Percentiles rank a stretch among this genome's conserved stretches.
Conservation (phyloP, 169 alveolate species). For the Cryptosporidium canis region DNA sequence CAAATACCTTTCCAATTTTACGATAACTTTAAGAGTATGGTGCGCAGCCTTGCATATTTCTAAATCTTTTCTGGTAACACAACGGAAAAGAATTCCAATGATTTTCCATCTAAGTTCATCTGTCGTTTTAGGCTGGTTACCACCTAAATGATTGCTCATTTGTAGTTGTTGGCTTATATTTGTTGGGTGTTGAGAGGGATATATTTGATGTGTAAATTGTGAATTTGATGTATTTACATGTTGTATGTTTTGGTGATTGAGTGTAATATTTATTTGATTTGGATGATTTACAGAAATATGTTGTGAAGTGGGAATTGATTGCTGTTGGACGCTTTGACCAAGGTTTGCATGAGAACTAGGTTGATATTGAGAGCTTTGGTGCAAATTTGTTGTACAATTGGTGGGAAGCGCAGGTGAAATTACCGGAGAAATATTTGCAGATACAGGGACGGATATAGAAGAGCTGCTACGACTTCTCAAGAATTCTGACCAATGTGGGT, state of each 20-base stretch:
- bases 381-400: background rate
- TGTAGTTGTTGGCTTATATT: constrained; percentile 22
- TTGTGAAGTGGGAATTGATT: background rate
- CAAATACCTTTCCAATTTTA: constrained; percentile 46
- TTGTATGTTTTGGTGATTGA: background rate
- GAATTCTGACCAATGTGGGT: constrained; percentile 75
- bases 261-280: background rate
- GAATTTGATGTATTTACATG: background rate
- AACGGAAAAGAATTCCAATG: constrained; percentile 60
- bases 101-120: constrained; percentile 70
- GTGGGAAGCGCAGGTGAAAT: constrained; percentile 12
- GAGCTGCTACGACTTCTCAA: background rate
- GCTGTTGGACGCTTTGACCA: constrained; percentile 1
- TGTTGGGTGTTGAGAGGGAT: constrained; percentile 13
- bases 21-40: constrained; percentile 58
- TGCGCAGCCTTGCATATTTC: constrained; percentile 71
- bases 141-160: background rate
- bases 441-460: constrained; percentile 10
- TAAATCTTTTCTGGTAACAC: constrained; percentile 66
- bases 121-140: constrained; percentile 9
- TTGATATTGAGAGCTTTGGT: background rate
- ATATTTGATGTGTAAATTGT: constrained; percentile 44
- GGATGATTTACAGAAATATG: background rate
- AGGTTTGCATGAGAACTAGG: background rate
- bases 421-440: constrained; percentile 38